phyloP scores from a whole-genome alignment of 192 early-diverging fungal genomes.

The Coemansia javaensis region DNA sequence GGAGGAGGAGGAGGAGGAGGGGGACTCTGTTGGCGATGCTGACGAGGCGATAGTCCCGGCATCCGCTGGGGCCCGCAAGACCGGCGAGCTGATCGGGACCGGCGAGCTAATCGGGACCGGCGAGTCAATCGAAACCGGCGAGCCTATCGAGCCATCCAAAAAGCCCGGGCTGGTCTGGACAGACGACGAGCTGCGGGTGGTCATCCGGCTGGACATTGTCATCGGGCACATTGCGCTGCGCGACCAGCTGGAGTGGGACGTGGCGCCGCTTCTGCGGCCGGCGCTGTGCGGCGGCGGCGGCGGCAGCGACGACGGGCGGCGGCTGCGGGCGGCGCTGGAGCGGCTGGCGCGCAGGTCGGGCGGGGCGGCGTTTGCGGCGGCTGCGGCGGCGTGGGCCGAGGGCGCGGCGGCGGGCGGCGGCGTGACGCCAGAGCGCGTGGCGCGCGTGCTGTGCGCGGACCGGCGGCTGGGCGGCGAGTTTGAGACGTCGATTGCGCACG shows the following conservation, averaged over 20 bases:
- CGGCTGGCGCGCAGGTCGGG: neutral
- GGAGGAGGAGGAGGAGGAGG: conserved; percentile 2
- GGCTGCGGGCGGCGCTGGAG: conserved; percentile 16
- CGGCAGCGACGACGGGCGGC: too few relatives aligned
- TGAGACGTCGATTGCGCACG: conserved; percentile 85
- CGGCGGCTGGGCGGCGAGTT: conserved; percentile 82
- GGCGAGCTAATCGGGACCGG: too few relatives aligned
- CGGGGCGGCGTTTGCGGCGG: neutral
- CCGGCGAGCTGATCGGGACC: too few relatives aligned
- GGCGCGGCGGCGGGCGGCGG: conserved; percentile 19
- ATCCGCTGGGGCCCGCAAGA: too few relatives aligned
- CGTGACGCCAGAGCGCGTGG: conserved; percentile 76
- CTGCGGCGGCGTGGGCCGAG: conserved; percentile 20
- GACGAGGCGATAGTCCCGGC: too few relatives aligned
- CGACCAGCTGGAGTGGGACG: conserved; percentile 97
- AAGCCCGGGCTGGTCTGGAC: conserved; percentile 29
- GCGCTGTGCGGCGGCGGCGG: conserved; percentile 7
- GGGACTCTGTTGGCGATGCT: neutral
- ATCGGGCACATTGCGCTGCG: conserved; percentile 77
- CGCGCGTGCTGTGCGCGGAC: conserved; percentile 73
- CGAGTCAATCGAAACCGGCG: too few relatives aligned
- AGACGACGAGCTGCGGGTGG: conserved; percentile 66
- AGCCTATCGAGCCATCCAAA: too few relatives aligned
- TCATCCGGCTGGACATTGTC: conserved; percentile 85
- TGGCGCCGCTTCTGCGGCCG: conserved; percentile 46